A percentile compares a stretch with the other conserved stretches of the same genome.
These are phyloP conservation scores for Cucurbita ficifolia DNA, from an alignment of 306 rosid species.

Conservation along the genomic window DNA sequence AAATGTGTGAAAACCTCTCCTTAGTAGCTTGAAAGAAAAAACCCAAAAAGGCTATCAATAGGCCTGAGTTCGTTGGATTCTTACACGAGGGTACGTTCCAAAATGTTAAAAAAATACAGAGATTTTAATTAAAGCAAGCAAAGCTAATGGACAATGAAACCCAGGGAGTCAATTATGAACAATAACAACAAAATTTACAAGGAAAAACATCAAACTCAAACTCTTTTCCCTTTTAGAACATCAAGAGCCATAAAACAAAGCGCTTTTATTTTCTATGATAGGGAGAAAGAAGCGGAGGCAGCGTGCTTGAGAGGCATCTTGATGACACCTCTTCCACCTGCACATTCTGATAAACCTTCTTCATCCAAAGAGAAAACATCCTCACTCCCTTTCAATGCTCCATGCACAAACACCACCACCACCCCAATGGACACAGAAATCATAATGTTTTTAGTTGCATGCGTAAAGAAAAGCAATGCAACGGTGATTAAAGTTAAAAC, in stretches of 20 bases:
- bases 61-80: too few relatives aligned
- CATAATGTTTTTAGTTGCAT: constrained; percentile 28
- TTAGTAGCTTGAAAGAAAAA: too few relatives aligned
- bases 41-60: too few relatives aligned
- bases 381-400: constrained; percentile 35
- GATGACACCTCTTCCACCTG: constrained; percentile 10
- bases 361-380: constrained; percentile 32
- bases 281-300: constrained; percentile 48
- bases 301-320: constrained; percentile 47
- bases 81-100: not conserved
- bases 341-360: constrained; percentile 16
- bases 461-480: constrained; percentile 22
- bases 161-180: not conserved
- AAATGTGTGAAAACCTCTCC: too few relatives aligned
- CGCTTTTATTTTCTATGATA: not conserved
- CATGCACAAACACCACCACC: constrained; percentile 27
- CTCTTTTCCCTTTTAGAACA: not conserved
- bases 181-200: not conserved
- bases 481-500: constrained; percentile 21
- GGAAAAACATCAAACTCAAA: not conserved
- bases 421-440: constrained; percentile 22
- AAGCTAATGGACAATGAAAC: not conserved
- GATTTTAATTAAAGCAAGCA: not conserved
- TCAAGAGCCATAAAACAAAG: not conserved
- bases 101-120: not conserved